A percentile compares a stretch with the other conserved stretches of the same genome.
phyloP scores from a whole-genome alignment of 805 yeast genomes.

The Wickerhamomyces xylosicus region DNA sequence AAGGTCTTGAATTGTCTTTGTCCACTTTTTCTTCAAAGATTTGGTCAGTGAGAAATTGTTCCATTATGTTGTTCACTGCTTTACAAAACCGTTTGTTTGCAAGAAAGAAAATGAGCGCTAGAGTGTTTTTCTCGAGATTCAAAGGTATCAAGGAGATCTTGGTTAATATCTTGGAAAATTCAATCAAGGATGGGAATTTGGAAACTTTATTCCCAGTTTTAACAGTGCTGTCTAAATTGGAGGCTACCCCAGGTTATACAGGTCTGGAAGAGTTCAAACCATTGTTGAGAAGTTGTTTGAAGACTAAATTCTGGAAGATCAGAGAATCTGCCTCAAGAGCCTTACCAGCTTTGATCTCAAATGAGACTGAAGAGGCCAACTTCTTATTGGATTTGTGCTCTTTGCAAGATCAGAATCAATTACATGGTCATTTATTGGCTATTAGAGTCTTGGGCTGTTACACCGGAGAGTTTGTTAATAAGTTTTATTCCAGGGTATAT shows the following conservation, averaged over 20 bases:
- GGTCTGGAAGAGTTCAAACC: conserved; percentile 44
- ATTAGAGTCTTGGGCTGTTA: conserved; percentile 24
- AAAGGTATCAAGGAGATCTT: conserved; percentile 41
- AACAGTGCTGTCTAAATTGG: conserved; percentile 59
- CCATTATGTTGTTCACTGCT: conserved; percentile 86
- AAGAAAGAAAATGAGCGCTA: conserved; percentile 40
- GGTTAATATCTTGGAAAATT: conserved; percentile 27
- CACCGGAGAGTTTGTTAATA: conserved; percentile 4
- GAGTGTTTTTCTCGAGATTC: conserved; percentile 62
- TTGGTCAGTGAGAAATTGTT: conserved; percentile 89
- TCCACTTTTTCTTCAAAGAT: conserved; percentile 49
- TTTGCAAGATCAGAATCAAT: conserved; percentile 27
- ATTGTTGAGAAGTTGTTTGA: conserved; percentile 36
- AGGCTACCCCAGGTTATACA: conserved; percentile 44
- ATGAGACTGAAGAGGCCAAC: conserved; percentile 19
- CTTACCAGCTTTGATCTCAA: conserved; percentile 38
- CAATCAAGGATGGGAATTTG: conserved; percentile 24
- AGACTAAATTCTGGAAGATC: conserved; percentile 63
- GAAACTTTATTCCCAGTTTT: conserved; percentile 71
- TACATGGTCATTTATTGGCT: conserved; percentile 55
- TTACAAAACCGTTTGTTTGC: conserved; percentile 77
- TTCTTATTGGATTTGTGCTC: conserved; percentile 17
- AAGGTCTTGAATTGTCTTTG: conserved; percentile 52
- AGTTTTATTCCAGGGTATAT: conserved; percentile 3
- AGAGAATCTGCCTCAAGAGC: conserved; percentile 81